Percentiles rank a stretch among this genome's conserved stretches.
phyloP scores from a whole-genome alignment of 2,329 filamentous ascomycete genomes.

The Pseudomassariella vexata region DNA sequence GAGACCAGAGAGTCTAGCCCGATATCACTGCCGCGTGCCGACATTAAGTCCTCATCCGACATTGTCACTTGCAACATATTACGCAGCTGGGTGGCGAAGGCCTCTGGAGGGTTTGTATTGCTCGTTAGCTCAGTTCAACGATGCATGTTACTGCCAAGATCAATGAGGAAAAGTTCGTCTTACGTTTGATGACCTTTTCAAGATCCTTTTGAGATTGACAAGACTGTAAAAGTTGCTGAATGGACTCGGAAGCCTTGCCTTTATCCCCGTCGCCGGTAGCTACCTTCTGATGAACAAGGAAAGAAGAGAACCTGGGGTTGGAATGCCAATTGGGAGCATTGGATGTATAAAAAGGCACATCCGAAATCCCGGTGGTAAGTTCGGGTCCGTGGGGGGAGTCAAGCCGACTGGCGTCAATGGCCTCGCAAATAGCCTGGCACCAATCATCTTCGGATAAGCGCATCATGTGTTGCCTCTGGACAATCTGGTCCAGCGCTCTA shows the following conservation, averaged over 20 bases:
- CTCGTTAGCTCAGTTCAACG: too few species aligned
- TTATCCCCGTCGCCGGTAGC: not conserved
- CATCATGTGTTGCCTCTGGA: not conserved
- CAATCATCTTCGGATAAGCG: slow-evolving; percentile 1
- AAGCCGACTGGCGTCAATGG: slow-evolving; percentile 9
- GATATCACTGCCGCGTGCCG: slow-evolving; percentile 6
- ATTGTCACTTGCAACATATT: slow-evolving; percentile 7
- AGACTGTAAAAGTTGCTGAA: slow-evolving; percentile 1
- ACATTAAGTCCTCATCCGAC: slow-evolving; percentile 10
- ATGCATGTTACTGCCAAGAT: not conserved
- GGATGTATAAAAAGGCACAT: slow-evolving; percentile 4
- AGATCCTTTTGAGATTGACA: slow-evolving; percentile 1
- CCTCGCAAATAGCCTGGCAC: slow-evolving; percentile 2
- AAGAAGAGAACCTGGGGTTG: slow-evolving; percentile 12
- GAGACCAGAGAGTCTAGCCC: slow-evolving; percentile 6
- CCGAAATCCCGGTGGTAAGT: slow-evolving; percentile 8
- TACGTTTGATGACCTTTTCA: slow-evolving; percentile 3
- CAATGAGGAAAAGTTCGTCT: not conserved
- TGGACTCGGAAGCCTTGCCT: not conserved
- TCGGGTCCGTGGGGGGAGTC: slow-evolving; percentile 11
- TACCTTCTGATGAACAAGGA: slow-evolving; percentile 7
- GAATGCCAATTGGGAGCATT: slow-evolving; percentile 10
- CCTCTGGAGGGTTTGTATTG: slow-evolving; percentile 3
- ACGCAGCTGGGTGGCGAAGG: slow-evolving; percentile 9
- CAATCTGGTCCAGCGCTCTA: not conserved